Base-by-base conservation (phyloP, 129 eudicot genomes). In the Flaveria ramosissima region DNA sequence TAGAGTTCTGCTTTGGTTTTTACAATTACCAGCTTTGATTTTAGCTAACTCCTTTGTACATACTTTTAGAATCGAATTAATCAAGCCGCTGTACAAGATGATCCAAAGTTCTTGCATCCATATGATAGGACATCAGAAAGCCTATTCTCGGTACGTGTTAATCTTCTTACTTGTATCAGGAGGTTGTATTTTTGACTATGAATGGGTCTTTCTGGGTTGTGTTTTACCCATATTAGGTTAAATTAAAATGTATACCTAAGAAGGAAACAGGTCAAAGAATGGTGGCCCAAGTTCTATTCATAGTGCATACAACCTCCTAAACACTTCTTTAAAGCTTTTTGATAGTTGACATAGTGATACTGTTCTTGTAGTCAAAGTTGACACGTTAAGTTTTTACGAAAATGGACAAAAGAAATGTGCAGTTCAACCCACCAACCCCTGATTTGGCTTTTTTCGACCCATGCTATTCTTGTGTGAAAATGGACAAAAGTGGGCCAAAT, bases 51-150 rank as follows among this genome's bases (percentile, higher is more conserved):
- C 13, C 2, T 78, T 53, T 71, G 30, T 78, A 5, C 67, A 43
- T 67, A 46, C 26, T 73, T 80, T 32, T 83, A 87, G 96, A 85
- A 80, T 83, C 92, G 86, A 53, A 17, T 21, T 81, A 30, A 15
- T 30, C 69, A 63, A 63, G 69, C 46, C 5, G 51, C 81, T 16
- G 68, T 76, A 59, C 86, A 83, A 81, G 92, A 89, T 27, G 86
- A 80, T 78, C 91, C 89, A 45, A 91, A 87, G 83, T 76, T 83
- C 42, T 72, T 91, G 65, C 96, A 82, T 77, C 99, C 99, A 8
- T 94, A 87, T 74, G 96, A 94, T 50, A 84, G 97, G 72, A 85
- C 92, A 47, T 89, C 99, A 9, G 97, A 94, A 81, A 76, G 90
- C 71, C 88, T 94, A 17, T 89, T 94, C 77, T 81, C 87, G 62